Base-by-base conservation (phyloP, 2,329 filamentous ascomycete genomes). In the Nakataea oryzae region DNA sequence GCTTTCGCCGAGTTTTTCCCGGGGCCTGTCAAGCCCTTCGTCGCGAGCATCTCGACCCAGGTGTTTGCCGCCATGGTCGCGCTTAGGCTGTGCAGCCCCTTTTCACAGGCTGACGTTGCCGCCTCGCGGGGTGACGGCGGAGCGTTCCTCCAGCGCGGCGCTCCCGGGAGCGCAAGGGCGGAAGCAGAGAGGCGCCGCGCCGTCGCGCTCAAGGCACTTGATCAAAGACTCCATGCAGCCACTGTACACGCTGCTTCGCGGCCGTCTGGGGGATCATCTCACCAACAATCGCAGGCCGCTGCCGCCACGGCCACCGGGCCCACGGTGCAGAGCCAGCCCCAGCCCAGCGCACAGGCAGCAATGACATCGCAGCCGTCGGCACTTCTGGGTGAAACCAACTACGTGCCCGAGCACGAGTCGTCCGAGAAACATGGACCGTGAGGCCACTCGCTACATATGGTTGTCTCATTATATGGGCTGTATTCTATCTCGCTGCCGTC, bases 1-100 rank as follows among this genome's bases (percentile, higher is more conserved):
- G 89, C 93, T 9, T 96, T 99, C 73, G 88, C 92, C 66, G 91
- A 95, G 69, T 96, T 99, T 79, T 97, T 97, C 77, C 95, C 95
- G 0, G 89, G 89, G 59, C 85, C 88, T 3, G 78, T 90, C 55
- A 93, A 97, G 72, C 89, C 91, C 0, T 79, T 90, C 17, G 82
- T 97, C 55, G 84, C 87, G 21, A 81, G 86, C 12, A 72, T 96
- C n/a, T 83, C 89, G 13, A 86, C 91, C 67, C 81, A 86, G 64
- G 74, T 97, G 29, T 97, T 93, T 76, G 81, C 82, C 63, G 73
- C 88, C 4, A 79, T 97, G 1, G 87, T 97, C 1, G 80, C 89
- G 6, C 72, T 96, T 70, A 86, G 84, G 67, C 75, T 97, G 58
- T 93, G 93, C 76, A 89, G 85, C 0, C 93, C 95, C 0, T 97